Evolutionary conservation across 1,284 basidiomycete species (phyloP), one percentile per base, ranked within the genome.

Genomic region (Termitomyces sp.): DNA sequence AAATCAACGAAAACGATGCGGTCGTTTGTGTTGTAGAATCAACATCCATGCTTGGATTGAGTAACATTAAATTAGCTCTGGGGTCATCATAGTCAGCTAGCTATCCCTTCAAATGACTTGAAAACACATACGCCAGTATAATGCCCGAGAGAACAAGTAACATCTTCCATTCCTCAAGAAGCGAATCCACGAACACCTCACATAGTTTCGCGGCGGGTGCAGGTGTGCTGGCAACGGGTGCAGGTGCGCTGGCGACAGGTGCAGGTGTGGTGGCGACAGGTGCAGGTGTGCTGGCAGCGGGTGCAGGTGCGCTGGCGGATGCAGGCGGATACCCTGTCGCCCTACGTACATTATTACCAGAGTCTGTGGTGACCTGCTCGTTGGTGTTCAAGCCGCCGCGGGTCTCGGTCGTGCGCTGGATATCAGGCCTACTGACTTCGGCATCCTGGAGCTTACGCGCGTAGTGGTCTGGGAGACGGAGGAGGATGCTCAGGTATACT

Each of bases 1-100:
- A 86, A 0, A 84, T 73, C 26, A 91, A 68, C 0, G 86, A 87
- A 26, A 88, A 64, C 11, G 89, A 68, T 0, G 86, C 83, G 1
- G 80, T 71, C 2, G 83, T 86, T 37, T 86, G 76, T 5, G 81
- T 85, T 11, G 89, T 55, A 0, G 87, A 83, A 60, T 88, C 84
- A 10, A 72, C 67, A 0, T 77, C 76, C 5, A 83, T 84, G 34
- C 74, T 69, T 0, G 74, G 73, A 79, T 64, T 91, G 88, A 58
- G n/a, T n/a, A 91, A 88, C 66, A 88, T 79, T 83, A 37, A 90
- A 45, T 91, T 86, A 0, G 85, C 86, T 5, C 87, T 90, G 58
- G 4, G 14, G 10, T 13, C 11, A 6, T 49, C n/a, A 33, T 44
- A 39, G 50, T 30, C 50, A n/a, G 18, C 16, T 5, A 49, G 44